Conservation (phyloP, 305 asterid species). For the Fraxinus velutina region DNA sequence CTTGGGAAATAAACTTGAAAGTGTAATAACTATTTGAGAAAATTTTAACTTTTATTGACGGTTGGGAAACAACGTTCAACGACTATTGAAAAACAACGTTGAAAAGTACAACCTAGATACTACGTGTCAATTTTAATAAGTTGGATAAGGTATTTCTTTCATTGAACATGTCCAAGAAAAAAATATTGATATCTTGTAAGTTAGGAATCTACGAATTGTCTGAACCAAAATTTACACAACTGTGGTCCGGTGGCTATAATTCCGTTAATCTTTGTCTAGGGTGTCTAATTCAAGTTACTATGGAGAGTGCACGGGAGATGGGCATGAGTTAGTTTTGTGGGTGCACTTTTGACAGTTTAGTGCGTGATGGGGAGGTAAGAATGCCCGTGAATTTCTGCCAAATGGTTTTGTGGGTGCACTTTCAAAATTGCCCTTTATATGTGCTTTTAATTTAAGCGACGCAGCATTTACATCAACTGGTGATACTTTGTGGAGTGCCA, state of each 20-base stretch:
- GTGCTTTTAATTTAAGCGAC: constrained; percentile 7
- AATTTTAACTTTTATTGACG: neutral
- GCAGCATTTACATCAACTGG: constrained; percentile 25
- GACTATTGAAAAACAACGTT: neutral
- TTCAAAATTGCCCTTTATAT: neutral
- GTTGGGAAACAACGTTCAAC: neutral
- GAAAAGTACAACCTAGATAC: neutral
- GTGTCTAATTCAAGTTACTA: neutral
- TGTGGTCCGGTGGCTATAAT: neutral
- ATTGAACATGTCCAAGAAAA: neutral
- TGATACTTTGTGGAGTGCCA: constrained; percentile 18
- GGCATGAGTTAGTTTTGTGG: constrained; percentile 8
- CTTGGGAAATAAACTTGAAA: neutral
- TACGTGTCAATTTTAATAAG: neutral
- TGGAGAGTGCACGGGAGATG: constrained; percentile 14
- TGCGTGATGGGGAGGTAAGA: constrained; percentile 36
- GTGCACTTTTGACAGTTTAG: neutral
- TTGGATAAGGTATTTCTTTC: neutral
- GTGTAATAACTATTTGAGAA: neutral
- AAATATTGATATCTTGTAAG: neutral
- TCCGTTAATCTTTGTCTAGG: neutral
- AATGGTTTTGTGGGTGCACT: constrained; percentile 2
- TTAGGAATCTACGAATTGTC: neutral
- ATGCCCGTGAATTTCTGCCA: constrained; percentile 57
- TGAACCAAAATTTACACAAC: neutral